Evolutionary conservation across 352 stramenopile species (phyloP), one percentile per base, ranked within the genome.

Genomic region (Globisporangium splendens): DNA sequence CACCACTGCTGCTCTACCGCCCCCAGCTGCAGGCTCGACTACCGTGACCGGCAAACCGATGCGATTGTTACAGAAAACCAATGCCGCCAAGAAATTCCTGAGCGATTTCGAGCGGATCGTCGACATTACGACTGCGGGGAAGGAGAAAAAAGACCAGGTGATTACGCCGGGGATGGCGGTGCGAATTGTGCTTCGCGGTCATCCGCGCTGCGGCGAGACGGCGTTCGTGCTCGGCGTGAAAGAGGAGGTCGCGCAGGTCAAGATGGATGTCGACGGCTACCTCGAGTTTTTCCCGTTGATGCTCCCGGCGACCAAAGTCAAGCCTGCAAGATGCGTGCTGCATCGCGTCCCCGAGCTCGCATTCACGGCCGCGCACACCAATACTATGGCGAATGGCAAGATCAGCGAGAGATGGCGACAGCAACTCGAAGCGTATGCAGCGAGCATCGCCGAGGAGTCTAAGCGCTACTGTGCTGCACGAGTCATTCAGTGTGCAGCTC

Each of bases 271-370:
- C n/a, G 84, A 92, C 38, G 77, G 78, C 11, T 68, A 75, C 39
- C 68, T 92, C n/a, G 84, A 94, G 59, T 94, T 94, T 60, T 80
- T 94, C 46, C 82, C 82, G 15, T 56, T 92, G 17, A 47, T 73
- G 20, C 65, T 89, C 2, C 82, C 79, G 8, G 73, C 73, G 0
- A 88, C 82, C 2, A 84, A 79, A 31, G 52, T 78, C 2, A 82
- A 94, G 14, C 56, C 73, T 18, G 56, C 68, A 2, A 88, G 86
- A 18, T 70, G 55, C 17, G 79, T 88, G 22, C 61, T 94, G 10
- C 76, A 88, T 39, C 65, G 70, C 24, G 70, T 92, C 2, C 82
- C 82, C 3, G 70, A 79, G 24, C 58, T 94, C 8, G 66, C 78
- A 7, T 94, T 92, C 50, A 73, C 79, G 1, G 77, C 75, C n/a